Evolutionary conservation across 2,329 filamentous ascomycete species (phyloP), one percentile per base, ranked within the genome.

Genomic region (Achaetomium macrosporum): DNA sequence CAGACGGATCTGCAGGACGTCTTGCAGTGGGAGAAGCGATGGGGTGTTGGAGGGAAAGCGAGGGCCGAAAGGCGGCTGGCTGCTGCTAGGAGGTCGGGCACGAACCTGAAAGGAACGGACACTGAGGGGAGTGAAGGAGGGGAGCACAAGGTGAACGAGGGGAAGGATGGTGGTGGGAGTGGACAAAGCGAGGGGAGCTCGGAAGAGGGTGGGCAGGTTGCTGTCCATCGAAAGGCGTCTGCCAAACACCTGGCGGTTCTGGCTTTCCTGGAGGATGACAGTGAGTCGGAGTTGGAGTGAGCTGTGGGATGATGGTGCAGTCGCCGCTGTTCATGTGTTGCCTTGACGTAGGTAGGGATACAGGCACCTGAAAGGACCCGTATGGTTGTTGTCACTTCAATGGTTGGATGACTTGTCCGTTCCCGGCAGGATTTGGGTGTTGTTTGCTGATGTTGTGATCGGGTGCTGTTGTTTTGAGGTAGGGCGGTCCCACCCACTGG

Each of bases 1-100:
- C 78, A 82, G 63, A 88, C 85, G 1, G 92, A 99, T 64, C 74
- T 96, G 7, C 88, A 93, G 64, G 85, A 84, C 12, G 90, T 96
- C 15, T 83, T 89, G 66, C 84, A 93, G 66, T 91, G 90, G 63
- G 85, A 89, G 54, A 79, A 82, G 60, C 76, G 79, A 47, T 96
- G 91, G 90, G 92, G 92, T 1, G 69, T 71, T 2, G 48, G 45
- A 37, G 69, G 68, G 1, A 66, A 65, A 1, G 67, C 66, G 2
- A 69, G 69, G 2, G 66, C 71, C 37, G 61, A 73, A 9, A 71
- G 74, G 17, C 76, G 76, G 43, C 72, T 70, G 47, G 70, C 25
- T 69, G 69, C 13, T 64, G 66, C 9, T 55, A 65, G 42, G 66
- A 64, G 42, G 65, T 69, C 64, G 56, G 71, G 56, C 54, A 60